Base-by-base conservation (phyloP, 176 grass and related monocot genomes). In the Bonia amplexicaulis region DNA sequence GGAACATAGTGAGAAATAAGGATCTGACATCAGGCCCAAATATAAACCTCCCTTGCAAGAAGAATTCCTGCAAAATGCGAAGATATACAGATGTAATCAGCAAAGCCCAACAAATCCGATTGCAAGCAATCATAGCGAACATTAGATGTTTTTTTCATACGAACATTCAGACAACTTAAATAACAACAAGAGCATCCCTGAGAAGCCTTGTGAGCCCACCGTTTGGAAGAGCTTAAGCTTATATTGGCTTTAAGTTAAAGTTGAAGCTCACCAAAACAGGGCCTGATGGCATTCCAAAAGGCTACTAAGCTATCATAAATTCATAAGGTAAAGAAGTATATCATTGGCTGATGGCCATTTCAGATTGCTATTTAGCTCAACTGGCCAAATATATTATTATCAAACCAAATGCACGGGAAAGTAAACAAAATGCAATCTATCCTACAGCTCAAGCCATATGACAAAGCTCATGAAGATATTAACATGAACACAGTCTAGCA, bases 41-140 rank as follows among this genome's bases (percentile, higher is more conserved):
- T 85, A 98, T 95, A 85, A 98, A 93, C 82, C 96, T 95, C 84
- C 96, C 96, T 90, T 89, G 87, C 84, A 98, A 90, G 80, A 98
- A 85, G 83, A 98, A 98, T 80, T 87, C 86, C 96, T 98, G 88
- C 52, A 77, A 64, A 89, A 26, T 64, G 15, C 27, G 81, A 65
- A 88, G 16, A 73, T 6, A 69, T 66, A 68, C 41, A 37, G 55
- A 75, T 69, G 9, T 47, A 69, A 73, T 61, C 37, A 78, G 57
- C 10, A 6, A 72, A 42, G 52, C 49, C 25, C 10, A 13, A 37
- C 35, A 73, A 54, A 81, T 13, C 5, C 1, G 22, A 20, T 35
- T 40, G 26, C 69, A 66, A 67, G 17, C 15, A 86, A 51, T 60
- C 22, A 82, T 9, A 67, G 9, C 33, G 41, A 67, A 79, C 49